A percentile compares a stretch with the other conserved stretches of the same genome.
phyloP scores from a whole-genome alignment of 2,329 filamentous ascomycete genomes.

The Pyricularia grisea region DNA sequence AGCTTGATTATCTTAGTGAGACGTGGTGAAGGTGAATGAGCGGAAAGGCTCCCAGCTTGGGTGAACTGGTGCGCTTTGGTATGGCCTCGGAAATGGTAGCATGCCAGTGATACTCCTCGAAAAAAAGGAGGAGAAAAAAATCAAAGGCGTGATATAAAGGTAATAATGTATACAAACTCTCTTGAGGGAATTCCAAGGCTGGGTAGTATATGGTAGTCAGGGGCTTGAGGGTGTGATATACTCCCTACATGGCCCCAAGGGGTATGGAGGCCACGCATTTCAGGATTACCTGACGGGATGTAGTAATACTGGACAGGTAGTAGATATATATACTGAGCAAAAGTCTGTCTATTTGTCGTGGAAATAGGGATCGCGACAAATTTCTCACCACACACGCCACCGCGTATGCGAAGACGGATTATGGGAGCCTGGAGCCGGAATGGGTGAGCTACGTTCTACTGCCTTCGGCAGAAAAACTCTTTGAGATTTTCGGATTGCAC shows the following conservation, averaged over 20 bases:
- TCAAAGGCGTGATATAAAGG: background rate
- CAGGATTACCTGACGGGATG: background rate
- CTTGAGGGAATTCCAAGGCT: background rate
- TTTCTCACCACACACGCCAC: background rate
- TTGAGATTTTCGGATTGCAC: background rate
- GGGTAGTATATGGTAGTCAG: background rate
- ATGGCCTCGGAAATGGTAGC: background rate
- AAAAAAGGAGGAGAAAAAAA: background rate
- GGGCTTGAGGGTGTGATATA: background rate
- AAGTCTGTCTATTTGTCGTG: background rate
- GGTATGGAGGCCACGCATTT: background rate
- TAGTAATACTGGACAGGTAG: background rate
- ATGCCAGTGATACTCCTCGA: background rate
- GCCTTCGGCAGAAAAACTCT: background rate
- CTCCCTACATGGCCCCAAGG: background rate
- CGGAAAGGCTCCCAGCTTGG: background rate
- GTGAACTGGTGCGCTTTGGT: background rate
- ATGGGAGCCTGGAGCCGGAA: background rate
- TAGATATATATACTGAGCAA: background rate
- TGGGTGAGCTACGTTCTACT: background rate
- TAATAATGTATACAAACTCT: background rate
- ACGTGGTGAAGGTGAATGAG: background rate
- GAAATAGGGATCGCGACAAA: background rate
- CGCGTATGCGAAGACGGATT: background rate
- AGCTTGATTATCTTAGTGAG: background rate